Percentiles rank a stretch among this genome's conserved stretches.
Conservation (phyloP, 2,329 filamentous ascomycete species). For the Scedosporium boydii region DNA sequence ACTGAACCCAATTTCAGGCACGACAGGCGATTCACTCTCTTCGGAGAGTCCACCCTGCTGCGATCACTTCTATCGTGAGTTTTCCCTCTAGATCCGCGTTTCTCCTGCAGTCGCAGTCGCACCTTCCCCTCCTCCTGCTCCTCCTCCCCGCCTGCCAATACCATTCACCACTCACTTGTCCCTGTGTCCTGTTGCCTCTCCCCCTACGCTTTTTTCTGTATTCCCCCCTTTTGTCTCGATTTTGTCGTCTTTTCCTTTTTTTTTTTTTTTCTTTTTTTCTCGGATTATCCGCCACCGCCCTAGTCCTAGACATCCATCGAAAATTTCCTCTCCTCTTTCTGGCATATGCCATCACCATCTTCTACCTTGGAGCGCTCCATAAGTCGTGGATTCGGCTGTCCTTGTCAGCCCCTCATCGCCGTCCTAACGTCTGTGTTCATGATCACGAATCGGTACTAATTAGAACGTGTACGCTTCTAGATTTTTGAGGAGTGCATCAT, state of each 20-base stretch:
- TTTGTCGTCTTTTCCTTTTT: neutral
- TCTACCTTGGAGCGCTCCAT: neutral
- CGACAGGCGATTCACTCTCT: neutral
- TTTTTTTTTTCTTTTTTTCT: neutral
- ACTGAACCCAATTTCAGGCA: neutral
- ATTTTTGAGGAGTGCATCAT: constrained; percentile 24
- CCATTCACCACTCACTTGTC: neutral
- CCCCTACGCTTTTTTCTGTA: neutral
- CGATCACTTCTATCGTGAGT: neutral
- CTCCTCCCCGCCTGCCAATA: neutral
- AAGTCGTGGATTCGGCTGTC: neutral
- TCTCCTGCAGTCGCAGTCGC: neutral
- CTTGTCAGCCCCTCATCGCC: neutral
- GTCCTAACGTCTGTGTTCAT: neutral
- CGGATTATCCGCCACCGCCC: neutral
- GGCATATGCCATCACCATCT: neutral
- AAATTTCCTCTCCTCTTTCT: too few relatives aligned
- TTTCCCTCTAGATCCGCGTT: neutral
- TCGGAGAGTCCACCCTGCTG: neutral
- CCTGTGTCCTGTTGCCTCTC: too few relatives aligned
- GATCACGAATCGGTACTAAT: neutral
- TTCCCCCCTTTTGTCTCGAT: neutral
- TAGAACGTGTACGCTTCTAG: constrained; percentile 9
- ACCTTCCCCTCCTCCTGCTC: neutral
- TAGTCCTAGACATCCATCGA: too few relatives aligned